Evolutionary conservation across 139 green algal genomes (phyloP), one percentile per base, ranked within the genome.

Genomic region (Raphidocelis subcapitata): DNA sequence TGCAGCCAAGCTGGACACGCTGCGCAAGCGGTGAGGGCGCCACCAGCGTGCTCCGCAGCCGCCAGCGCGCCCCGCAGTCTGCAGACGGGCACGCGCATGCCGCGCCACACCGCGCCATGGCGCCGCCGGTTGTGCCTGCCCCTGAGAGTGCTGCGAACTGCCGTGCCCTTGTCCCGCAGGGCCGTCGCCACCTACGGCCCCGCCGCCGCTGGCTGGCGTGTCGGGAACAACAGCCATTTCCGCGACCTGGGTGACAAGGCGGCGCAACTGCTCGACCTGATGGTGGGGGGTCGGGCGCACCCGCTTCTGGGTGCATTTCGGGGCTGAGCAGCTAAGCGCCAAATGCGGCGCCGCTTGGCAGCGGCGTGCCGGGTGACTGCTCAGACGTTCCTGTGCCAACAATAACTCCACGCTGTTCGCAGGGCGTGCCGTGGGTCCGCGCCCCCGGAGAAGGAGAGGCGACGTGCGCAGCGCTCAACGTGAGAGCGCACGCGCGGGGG

Each of bases 361-460:
- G n/a, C n/a, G n/a, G n/a, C n/a, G n/a, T n/a, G n/a, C n/a, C n/a
- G n/a, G n/a, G n/a, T n/a, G n/a, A n/a, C n/a, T n/a, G n/a, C n/a
- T n/a, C n/a, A n/a, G n/a, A n/a, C n/a, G n/a, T n/a, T n/a, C n/a
- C n/a, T n/a, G n/a, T n/a, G n/a, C n/a, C n/a, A n/a, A n/a, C n/a
- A n/a, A n/a, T n/a, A n/a, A n/a, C n/a, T n/a, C n/a, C n/a, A n/a
- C n/a, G n/a, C n/a, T n/a, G n/a, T n/a, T n/a, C 47, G 12, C 82
- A 93, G 88, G 90, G 90, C 23, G 65, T 95, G 51, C 87, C 86
- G 1, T 77, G 84, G 35, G 81, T 95, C 20, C 74, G 91, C 18
- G 88, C 90, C 0, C 81, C 81, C 0, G 90, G 90, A 21, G 90
- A 95, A 72, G 90, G 84, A 0, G 90, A 95, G 79, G 90, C 90